Base-by-base conservation (phyloP, 805 yeast genomes). In the Yarrowia sp. region DNA sequence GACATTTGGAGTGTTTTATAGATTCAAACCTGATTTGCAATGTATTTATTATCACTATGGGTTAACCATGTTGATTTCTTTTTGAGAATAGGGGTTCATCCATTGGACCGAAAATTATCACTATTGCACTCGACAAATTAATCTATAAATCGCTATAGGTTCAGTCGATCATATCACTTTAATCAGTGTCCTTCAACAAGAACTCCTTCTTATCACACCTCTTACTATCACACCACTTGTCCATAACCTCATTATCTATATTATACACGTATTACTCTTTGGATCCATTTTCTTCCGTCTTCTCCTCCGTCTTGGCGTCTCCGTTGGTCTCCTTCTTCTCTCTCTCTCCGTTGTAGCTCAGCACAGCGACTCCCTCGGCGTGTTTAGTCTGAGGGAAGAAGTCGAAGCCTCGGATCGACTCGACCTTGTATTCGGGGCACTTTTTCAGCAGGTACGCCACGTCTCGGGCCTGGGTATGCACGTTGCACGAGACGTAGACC, bases 401-500 rank as follows among this genome's bases (percentile, higher is more conserved):
- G 78, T 95, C 99, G 77, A 95, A 95, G 0, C 99, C 99, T 75
- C 92, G 87, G 32, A 95, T 82, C 73, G 94, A 89, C 72, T 91
- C 97, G 56, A 95, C 84, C 69, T 80, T 80, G 80, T 92, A 95
- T 48, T 83, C 75, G 8, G 86, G 81, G n/a, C 73, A 69, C 77
- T 43, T 80, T 82, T 9, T 94, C 88, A 93, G 77, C 75, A 95
- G 90, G 82, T 87, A 92, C 73, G 91, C 94, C 56, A 95, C 77
- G 77, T 95, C 99, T 74, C 98, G 83, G 5, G 98, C 98, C 79
- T 95, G 99, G 19, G 97, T 91, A 80, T 94, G 98, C 61, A 95
- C 99, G 76, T 95, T 95, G 82, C 99, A 95, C 71, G 97, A 91
- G 69, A 95, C 90, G 79, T 95, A 95, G n/a, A 95, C 96, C 68